Conservation (phyloP, 2,329 filamentous ascomycete genomes). For the Aspergillus vadensis region DNA sequence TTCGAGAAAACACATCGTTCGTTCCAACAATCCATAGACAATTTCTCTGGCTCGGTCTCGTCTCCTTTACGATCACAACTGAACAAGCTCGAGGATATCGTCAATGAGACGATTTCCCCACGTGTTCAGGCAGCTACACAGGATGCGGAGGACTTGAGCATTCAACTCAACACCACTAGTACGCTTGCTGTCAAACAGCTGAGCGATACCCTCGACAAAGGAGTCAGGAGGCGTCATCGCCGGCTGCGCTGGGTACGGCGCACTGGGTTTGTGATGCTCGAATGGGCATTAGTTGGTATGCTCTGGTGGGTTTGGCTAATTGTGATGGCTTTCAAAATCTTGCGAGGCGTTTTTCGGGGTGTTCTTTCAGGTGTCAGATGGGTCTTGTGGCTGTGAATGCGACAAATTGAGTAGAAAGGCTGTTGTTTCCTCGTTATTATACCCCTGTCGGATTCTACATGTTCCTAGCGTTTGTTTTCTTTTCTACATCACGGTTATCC, state of each 20-base stretch:
- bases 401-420: background rate
- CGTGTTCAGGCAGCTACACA: constrained; percentile 70
- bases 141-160: constrained; percentile 75
- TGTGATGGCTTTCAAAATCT: constrained; percentile 72
- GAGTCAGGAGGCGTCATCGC: constrained; percentile 71
- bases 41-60: constrained; percentile 50
- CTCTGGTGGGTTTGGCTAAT: constrained; percentile 96
- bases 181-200: constrained; percentile 79
- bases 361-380: constrained; percentile 66
- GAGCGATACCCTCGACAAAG: constrained; percentile 69
- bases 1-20: constrained; percentile 49
- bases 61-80: constrained; percentile 49
- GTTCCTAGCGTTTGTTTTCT: background rate
- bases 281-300: constrained; percentile 83
- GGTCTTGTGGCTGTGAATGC: constrained; percentile 73
- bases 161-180: constrained; percentile 73
- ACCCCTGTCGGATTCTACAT: background rate
- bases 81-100: constrained; percentile 46
- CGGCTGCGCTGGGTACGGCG: constrained; percentile 75
- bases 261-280: constrained; percentile 76
- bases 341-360: constrained; percentile 64
- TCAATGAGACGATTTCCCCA: constrained; percentile 54
- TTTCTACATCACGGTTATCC: background rate
- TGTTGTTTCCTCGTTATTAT: background rate
- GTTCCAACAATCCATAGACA: constrained; percentile 48